Conservation (phyloP, 768 basidiomycete species). For the Lactarius vividus region DNA sequence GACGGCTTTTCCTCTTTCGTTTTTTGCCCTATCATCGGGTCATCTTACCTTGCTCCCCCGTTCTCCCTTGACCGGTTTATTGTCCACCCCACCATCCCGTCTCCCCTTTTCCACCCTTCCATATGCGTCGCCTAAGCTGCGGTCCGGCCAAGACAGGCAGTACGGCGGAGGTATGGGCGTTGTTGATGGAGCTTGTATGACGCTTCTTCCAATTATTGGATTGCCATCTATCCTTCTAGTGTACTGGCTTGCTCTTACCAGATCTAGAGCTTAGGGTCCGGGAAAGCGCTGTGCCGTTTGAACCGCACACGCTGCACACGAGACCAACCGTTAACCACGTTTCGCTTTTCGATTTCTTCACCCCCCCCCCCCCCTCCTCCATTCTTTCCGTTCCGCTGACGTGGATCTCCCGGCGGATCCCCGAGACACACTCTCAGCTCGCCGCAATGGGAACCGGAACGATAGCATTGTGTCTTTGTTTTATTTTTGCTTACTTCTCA, state of each 20-base stretch:
- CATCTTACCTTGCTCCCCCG: background rate
- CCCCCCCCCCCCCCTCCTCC: conserved; percentile 4
- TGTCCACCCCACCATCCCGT: background rate
- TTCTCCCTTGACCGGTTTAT: conserved; percentile 1
- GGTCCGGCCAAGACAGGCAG: background rate
- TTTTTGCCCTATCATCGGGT: conserved; percentile 6
- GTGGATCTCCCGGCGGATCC: conserved; percentile 16
- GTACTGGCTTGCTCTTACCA: conserved; percentile 14
- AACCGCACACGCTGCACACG: background rate
- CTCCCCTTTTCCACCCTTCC: conserved; percentile 12
- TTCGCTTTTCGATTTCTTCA: conserved; percentile 1
- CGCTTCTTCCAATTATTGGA: conserved; percentile 6
- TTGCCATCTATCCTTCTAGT: conserved; percentile 1
- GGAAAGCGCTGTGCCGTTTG: background rate
- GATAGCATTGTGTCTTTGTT: background rate
- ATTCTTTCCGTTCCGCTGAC: conserved; percentile 11
- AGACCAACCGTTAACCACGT: background rate
- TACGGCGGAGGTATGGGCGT: conserved; percentile 1
- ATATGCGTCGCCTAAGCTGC: conserved; percentile 5
- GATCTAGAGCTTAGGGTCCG: conserved; percentile 21
- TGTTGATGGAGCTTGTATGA: conserved; percentile 16
- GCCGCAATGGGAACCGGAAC: conserved; percentile 1
- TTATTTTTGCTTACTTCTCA: background rate
- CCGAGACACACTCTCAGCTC: conserved; percentile 1
- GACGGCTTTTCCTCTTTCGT: conserved; percentile 17